These are phyloP conservation scores for Bonia amplexicaulis DNA, from an alignment of 176 grass and related monocot genomes.

Conservation along the genomic window DNA sequence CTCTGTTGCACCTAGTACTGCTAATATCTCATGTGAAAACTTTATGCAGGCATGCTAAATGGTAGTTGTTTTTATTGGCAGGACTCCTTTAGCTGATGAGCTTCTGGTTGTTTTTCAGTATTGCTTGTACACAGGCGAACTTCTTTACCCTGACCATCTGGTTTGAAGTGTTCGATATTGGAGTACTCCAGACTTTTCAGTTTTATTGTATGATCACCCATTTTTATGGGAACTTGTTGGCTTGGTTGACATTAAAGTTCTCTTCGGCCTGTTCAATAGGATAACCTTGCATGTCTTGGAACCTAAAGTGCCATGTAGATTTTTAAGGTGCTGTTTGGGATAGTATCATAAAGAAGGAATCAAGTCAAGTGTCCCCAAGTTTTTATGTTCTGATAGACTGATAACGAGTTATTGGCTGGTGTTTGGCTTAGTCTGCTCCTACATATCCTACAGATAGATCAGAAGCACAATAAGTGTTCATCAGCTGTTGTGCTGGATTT, in stretches of 20 bases:
- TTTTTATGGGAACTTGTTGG: background rate
- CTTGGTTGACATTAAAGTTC: constrained; percentile 4
- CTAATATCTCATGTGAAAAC: background rate
- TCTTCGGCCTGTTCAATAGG: background rate
- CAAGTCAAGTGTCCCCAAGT: background rate
- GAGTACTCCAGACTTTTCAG: background rate
- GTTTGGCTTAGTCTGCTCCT: background rate
- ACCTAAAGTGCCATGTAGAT: background rate
- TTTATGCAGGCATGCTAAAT: constrained; percentile 11
- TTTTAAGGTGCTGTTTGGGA: background rate
- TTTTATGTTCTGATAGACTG: background rate
- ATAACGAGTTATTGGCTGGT: background rate
- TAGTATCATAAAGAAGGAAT: background rate
- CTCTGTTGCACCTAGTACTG: background rate
- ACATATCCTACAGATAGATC: background rate
- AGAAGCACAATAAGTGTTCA: background rate
- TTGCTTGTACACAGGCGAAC: constrained; percentile 60
- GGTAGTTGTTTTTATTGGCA: constrained; percentile 24
- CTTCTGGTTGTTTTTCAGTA: constrained; percentile 71
- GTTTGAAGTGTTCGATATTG: background rate
- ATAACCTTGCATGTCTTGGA: background rate
- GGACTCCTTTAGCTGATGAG: constrained; percentile 77
- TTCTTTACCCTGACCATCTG: background rate
- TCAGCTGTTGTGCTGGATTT: background rate
- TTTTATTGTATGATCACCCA: background rate